Conservation (phyloP, 2,329 filamentous ascomycete genomes). For the Colletotrichum sp. region DNA sequence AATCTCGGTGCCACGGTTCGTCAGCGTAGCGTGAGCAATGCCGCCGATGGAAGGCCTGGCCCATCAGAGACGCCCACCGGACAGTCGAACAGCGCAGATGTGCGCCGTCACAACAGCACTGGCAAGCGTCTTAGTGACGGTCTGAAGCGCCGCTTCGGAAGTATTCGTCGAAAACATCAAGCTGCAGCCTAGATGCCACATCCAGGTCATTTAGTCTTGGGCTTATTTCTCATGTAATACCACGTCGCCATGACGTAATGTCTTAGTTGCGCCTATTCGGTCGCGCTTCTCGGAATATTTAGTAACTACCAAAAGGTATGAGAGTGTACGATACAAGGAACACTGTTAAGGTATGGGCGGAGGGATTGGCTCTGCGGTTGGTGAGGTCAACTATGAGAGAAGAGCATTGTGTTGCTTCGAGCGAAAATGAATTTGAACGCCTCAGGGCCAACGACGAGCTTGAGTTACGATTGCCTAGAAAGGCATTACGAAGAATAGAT, state of each 20-base stretch:
- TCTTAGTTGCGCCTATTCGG: neutral
- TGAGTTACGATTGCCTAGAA: neutral
- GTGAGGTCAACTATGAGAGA: neutral
- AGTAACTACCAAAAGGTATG: neutral
- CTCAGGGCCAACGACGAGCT: neutral
- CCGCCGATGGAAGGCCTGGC: conserved; percentile 28
- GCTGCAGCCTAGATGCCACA: neutral
- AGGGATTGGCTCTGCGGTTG: neutral
- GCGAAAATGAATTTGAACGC: neutral
- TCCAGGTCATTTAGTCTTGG: neutral
- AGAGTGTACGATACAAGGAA: neutral
- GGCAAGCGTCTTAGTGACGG: conserved; percentile 54
- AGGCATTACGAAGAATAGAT: neutral
- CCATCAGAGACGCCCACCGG: conserved; percentile 21
- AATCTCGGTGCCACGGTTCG: conserved; percentile 32
- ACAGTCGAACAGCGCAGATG: conserved; percentile 27
- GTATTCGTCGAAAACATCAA: conserved; percentile 51
- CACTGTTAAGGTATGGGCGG: neutral
- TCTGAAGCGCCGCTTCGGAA: conserved; percentile 59
- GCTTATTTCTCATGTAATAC: neutral
- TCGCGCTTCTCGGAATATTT: neutral
- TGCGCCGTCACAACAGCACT: conserved; percentile 45
- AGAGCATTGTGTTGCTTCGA: neutral
- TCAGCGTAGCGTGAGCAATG: conserved; percentile 51
- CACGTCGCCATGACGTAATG: neutral